Evolutionary conservation across 805 yeast genomes (phyloP).

Genomic region (Nakazawaea ernobii): DNA sequence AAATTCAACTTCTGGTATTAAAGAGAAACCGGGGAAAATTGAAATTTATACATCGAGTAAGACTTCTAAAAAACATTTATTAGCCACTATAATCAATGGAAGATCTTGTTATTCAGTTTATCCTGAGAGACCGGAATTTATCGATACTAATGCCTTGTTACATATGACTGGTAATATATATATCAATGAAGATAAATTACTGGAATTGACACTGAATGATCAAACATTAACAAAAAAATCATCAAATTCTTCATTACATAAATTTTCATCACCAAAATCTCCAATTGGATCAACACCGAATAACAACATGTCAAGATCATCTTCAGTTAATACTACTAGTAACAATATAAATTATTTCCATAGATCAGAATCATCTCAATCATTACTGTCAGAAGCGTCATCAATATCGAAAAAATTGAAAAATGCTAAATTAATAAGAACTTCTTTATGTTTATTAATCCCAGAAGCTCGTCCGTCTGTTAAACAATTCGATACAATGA

Average conservation of each 20-base stretch:
- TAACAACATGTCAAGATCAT: conserved; percentile 4
- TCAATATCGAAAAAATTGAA: conserved; percentile 15
- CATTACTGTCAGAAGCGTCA: conserved; percentile 20
- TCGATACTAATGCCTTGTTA: conserved; percentile 52
- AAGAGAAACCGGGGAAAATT: conserved; percentile 39
- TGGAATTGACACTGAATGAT: conserved; percentile 22
- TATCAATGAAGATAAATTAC: conserved; percentile 32
- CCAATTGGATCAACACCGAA: background rate
- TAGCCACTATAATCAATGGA: conserved; percentile 42
- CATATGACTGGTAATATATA: conserved; percentile 50
- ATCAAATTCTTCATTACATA: conserved; percentile 22
- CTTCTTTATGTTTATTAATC: conserved; percentile 34
- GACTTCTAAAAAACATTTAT: conserved; percentile 42
- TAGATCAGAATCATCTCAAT: conserved; percentile 17
- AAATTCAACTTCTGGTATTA: background rate
- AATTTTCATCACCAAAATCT: conserved; percentile 9
- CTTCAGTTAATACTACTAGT: conserved; percentile 5
- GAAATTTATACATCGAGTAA: conserved; percentile 47
- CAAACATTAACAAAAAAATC: conserved; percentile 18
- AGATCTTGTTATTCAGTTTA: conserved; percentile 48
- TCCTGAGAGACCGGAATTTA: conserved; percentile 51
- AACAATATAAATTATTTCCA: background rate
- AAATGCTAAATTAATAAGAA: conserved; percentile 18
- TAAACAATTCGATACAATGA: conserved; percentile 64
- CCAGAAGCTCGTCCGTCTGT: conserved; percentile 74